Evolutionary conservation across 1,284 basidiomycete species (phyloP).

Genomic region (Rhodotorula mucilaginosa): DNA sequence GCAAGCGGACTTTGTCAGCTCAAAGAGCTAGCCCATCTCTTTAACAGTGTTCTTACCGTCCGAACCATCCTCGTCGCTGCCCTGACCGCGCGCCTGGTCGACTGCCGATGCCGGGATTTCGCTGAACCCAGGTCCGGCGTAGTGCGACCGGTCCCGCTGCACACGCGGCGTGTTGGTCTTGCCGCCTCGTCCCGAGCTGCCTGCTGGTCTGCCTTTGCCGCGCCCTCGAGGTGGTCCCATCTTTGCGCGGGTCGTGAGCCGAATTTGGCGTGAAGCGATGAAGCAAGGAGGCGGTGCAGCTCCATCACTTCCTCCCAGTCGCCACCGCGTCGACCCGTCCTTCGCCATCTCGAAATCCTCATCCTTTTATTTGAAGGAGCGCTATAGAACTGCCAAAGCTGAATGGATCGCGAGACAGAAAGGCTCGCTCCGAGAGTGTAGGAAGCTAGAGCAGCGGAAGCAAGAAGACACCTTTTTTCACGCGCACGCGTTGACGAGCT

Average conservation of each 20-base stretch:
- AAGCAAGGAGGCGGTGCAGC: not conserved
- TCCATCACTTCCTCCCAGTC: not conserved
- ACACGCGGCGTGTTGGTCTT: not conserved
- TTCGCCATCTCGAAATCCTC: no score
- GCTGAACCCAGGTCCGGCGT: constrained; percentile 18
- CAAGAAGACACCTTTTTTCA: no score
- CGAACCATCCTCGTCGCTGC: not conserved
- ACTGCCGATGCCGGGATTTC: constrained; percentile 36
- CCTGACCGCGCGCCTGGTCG: constrained; percentile 24
- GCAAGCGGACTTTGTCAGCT: not conserved
- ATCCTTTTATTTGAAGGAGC: no score
- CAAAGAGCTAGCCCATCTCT: no score
- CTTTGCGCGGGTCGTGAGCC: not conserved
- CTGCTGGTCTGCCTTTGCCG: not conserved
- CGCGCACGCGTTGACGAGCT: no score
- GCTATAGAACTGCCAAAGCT: no score
- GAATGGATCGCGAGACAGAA: no score
- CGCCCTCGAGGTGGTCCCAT: not conserved
- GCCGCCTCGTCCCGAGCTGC: not conserved
- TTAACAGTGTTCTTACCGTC: not conserved
- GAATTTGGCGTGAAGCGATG: not conserved
- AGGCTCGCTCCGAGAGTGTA: no score
- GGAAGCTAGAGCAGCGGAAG: no score
- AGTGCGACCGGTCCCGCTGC: constrained; percentile 24
- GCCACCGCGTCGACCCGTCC: no score